Percentiles rank a stretch among this genome's conserved stretches.
Evolutionary conservation across 2,329 filamentous ascomycete genomes (phyloP).

Genomic region (Leptographium lundbergii): DNA sequence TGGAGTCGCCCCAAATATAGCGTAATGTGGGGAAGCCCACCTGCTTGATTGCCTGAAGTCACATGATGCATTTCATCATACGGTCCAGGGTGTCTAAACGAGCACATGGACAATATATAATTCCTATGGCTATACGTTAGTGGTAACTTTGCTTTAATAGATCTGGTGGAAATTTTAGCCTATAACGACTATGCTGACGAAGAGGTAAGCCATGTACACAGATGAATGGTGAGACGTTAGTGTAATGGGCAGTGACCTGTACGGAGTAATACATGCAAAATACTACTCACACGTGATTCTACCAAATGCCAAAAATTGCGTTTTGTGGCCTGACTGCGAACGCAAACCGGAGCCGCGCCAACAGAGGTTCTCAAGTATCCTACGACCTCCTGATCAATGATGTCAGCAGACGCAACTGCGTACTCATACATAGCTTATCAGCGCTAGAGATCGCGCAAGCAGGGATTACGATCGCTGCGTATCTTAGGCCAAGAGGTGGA

Average conservation of each 20-base stretch:
- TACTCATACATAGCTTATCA: background rate
- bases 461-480: background rate
- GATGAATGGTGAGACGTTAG: too few species aligned
- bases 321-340: background rate
- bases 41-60: background rate
- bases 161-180: background rate
- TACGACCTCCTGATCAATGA: background rate
- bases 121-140: background rate
- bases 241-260: too few species aligned
- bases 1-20: background rate
- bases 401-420: background rate
- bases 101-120: background rate
- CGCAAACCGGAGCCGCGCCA: background rate
- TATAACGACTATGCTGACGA: background rate
- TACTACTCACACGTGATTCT: background rate
- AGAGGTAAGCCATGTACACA: too few species aligned
- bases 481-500: conserved; percentile 1
- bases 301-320: background rate
- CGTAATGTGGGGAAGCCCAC: background rate
- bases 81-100: background rate
- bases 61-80: background rate
- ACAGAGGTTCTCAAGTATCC: background rate
- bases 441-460: background rate
- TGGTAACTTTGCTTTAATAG: background rate
- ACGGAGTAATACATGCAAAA: background rate